These are phyloP conservation scores for Solanum aculeatissimum DNA, from an alignment of 305 asterid species.

Conservation along the genomic window DNA sequence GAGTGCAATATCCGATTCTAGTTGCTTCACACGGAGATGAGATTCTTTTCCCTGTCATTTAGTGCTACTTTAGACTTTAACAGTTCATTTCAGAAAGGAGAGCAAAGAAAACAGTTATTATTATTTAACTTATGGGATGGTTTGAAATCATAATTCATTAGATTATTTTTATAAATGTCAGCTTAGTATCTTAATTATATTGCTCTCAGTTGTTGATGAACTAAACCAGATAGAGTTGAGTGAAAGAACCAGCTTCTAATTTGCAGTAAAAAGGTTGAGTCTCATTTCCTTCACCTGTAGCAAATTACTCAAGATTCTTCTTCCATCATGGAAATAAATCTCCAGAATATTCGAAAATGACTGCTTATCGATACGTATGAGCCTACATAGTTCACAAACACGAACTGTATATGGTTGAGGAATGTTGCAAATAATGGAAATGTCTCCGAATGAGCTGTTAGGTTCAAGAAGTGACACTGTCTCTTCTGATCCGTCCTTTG, in stretches of 20 bases:
- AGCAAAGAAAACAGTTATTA: no score
- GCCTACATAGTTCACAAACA: conserved; percentile 65
- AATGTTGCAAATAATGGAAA: conserved; percentile 77
- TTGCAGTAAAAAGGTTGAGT: neutral
- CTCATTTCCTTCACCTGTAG: conserved; percentile 40
- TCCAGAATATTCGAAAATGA: conserved; percentile 70
- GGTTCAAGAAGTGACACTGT: conserved; percentile 46
- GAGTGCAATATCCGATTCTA: conserved; percentile 58
- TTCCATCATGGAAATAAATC: conserved; percentile 81
- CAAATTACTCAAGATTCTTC: conserved; percentile 67
- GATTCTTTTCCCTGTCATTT: conserved; percentile 55
- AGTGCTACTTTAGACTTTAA: neutral
- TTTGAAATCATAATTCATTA: neutral
- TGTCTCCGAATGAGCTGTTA: conserved; percentile 60
- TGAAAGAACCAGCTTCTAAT: neutral
- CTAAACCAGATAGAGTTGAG: neutral
- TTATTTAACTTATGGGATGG: neutral
- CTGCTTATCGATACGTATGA: conserved; percentile 79
- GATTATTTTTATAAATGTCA: neutral
- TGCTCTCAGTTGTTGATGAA: neutral
- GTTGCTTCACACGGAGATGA: conserved; percentile 53
- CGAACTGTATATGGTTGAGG: conserved; percentile 94
- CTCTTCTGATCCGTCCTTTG: conserved; percentile 60
- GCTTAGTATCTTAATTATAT: neutral
- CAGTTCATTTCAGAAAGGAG: no score